phyloP scores from a whole-genome alignment of 352 stramenopile genomes.

The Discostella stelligera region DNA sequence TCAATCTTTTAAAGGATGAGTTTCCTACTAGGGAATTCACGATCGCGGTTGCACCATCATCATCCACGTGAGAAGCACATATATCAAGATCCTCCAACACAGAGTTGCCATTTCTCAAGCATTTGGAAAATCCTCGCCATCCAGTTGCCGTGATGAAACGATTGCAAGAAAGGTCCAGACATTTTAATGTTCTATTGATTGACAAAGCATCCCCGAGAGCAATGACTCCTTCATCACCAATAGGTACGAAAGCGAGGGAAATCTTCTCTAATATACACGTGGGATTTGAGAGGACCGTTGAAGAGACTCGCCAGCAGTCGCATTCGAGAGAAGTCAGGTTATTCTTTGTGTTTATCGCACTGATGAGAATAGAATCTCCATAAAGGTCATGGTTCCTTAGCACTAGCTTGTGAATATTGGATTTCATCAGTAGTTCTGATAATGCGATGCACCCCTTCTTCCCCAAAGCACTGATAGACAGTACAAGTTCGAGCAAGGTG shows the following conservation, averaged over 20 bases:
- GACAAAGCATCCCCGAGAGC: background rate
- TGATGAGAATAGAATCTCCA: too few species aligned
- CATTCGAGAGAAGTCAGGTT: background rate
- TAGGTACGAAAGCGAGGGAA: background rate
- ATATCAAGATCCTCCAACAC: constrained; percentile 20
- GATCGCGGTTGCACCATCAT: constrained; percentile 27
- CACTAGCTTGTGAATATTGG: background rate
- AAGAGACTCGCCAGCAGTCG: background rate
- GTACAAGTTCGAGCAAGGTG: background rate
- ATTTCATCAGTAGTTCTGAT: background rate
- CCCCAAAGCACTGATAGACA: background rate
- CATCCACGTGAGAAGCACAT: constrained; percentile 12
- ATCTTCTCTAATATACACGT: background rate
- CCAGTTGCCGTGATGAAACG: background rate
- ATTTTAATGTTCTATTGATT: constrained; percentile 2
- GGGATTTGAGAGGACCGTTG: background rate
- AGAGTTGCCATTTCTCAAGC: constrained; percentile 4
- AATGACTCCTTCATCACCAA: constrained; percentile 7
- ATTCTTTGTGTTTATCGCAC: background rate
- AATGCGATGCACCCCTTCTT: background rate
- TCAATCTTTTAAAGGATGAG: constrained; percentile 10
- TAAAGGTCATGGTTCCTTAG: background rate
- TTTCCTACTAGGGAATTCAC: background rate
- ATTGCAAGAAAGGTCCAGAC: background rate
- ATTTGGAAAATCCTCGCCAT: constrained; percentile 3